Evolutionary conservation across 352 stramenopile species (phyloP).

Genomic region (Phytophthora citricola): DNA sequence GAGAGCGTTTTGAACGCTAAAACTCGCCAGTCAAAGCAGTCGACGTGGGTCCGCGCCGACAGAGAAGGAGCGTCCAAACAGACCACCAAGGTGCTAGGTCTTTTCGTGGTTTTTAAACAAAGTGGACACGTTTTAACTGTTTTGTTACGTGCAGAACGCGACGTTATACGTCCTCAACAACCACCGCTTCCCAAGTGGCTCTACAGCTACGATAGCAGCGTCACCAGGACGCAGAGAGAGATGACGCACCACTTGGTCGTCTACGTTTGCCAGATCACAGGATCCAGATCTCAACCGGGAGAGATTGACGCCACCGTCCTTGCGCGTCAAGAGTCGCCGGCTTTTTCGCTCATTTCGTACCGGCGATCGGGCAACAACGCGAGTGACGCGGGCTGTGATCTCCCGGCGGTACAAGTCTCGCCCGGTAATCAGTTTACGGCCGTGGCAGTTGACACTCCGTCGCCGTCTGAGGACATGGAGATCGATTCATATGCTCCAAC

Average conservation of each 20-base stretch:
- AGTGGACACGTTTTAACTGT: not conserved
- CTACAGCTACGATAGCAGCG: constrained; percentile 44
- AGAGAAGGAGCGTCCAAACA: constrained; percentile 32
- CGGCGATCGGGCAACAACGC: constrained; percentile 6
- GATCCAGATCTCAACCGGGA: constrained; percentile 1
- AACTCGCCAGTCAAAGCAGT: constrained; percentile 11
- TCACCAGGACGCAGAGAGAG: constrained; percentile 36
- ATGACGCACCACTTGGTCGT: constrained; percentile 40
- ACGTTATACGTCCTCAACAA: constrained; percentile 59
- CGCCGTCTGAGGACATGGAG: constrained; percentile 12
- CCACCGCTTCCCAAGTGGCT: constrained; percentile 51
- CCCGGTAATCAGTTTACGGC: constrained; percentile 9
- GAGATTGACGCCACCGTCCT: constrained; percentile 33
- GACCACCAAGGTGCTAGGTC: not conserved
- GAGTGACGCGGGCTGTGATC: constrained; percentile 12
- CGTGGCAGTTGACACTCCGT: constrained; percentile 8
- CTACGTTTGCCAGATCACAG: constrained; percentile 30
- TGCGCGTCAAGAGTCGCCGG: constrained; percentile 16
- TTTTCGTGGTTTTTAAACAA: not conserved
- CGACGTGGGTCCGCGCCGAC: constrained; percentile 35
- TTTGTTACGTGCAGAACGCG: constrained; percentile 32
- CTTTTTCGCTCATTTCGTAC: constrained; percentile 25
- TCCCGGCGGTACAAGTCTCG: constrained; percentile 14
- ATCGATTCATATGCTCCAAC: not conserved
- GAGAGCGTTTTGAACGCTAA: constrained; percentile 4